Base-by-base conservation (phyloP, 1,284 basidiomycete genomes). In the Pseudozyma flocculosa region DNA sequence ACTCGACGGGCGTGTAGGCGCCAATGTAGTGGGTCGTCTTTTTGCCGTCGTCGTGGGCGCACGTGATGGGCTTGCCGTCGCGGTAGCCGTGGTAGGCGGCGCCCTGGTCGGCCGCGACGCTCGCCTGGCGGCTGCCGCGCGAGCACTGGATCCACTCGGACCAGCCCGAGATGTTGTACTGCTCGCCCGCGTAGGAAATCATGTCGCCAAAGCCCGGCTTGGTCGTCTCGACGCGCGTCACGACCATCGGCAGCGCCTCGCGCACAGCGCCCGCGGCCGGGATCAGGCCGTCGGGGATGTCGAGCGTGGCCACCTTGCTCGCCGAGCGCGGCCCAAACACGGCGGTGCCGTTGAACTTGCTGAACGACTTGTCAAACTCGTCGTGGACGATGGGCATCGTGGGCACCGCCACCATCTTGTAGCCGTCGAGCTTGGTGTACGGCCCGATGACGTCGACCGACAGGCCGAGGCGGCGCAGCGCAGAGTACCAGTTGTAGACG, bases 121-220 rank as follows among this genome's bases (percentile, higher is more conserved):
- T 54, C 14, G 62, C 43, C 29, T 55, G 52, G 32, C 54, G 47
- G 34, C 48, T 55, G 29, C 64, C 62, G 22, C 65, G 50, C 8
- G 50, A 41, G 49, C 66, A 68, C 34, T 66, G 54, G 48, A 68
- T 54, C 66, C 66, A 68, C 26, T 68, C 66, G 29, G 54, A 49
- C 66, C 66, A 68, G 21, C 54, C 52, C 9, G 48, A 51, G 13
- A 66, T 56, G 48, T 54, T 50, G 54, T 66, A 66, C 45, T 53
- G 40, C 37, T 50, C 10, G 19, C 53, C 63, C 9, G 23, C n/a
- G 43, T 62, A 62, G 19, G 60, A 45, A 40, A 62, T 57, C 50
- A 48, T 50, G 38, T 62, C 60, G 10, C 60, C 54, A 41, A 62
- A 57, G 10, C 58, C 59, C 24, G 48, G 42, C 42, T 54, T 53